Evolutionary conservation across 192 early-diverging fungal species (phyloP).

Genomic region (Paraglomus brasilianum): DNA sequence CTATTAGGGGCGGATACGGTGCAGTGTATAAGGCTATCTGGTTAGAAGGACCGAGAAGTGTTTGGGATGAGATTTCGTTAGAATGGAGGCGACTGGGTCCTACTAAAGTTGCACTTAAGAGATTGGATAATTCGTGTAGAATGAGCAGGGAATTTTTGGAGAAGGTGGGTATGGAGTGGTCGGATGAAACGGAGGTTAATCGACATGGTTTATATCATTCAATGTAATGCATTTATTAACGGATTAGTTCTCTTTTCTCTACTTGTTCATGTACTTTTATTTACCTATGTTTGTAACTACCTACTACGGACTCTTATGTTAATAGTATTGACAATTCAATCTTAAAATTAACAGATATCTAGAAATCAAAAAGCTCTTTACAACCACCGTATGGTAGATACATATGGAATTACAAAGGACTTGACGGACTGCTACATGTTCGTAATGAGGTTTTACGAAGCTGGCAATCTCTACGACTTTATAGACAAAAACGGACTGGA

Average conservation of each 20-base stretch:
- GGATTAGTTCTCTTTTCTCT: too few species aligned
- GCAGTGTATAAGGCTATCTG: slow-evolving; percentile 7
- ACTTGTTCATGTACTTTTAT: too few species aligned
- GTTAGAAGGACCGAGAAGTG: background rate
- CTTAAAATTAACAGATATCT: background rate
- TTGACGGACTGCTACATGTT: background rate
- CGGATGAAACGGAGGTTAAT: too few species aligned
- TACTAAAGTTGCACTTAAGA: slow-evolving; percentile 5
- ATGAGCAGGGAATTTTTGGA: background rate
- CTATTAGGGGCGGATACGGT: slow-evolving; percentile 1
- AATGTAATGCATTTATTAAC: too few species aligned
- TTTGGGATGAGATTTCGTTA: slow-evolving; percentile 3
- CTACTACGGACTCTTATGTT: too few species aligned
- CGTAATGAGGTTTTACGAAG: slow-evolving; percentile 9
- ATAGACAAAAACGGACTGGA: background rate
- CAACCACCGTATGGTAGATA: background rate
- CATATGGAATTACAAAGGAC: slow-evolving; percentile 1
- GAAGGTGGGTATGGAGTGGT: background rate
- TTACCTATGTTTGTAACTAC: too few species aligned
- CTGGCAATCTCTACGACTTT: background rate
- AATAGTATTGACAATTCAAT: background rate
- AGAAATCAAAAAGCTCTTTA: background rate
- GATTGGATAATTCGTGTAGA: background rate
- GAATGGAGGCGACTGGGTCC: background rate
- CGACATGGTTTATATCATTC: too few species aligned